Base-by-base conservation (phyloP, 164 flowering plant species). In the Taxillus chinensis region DNA sequence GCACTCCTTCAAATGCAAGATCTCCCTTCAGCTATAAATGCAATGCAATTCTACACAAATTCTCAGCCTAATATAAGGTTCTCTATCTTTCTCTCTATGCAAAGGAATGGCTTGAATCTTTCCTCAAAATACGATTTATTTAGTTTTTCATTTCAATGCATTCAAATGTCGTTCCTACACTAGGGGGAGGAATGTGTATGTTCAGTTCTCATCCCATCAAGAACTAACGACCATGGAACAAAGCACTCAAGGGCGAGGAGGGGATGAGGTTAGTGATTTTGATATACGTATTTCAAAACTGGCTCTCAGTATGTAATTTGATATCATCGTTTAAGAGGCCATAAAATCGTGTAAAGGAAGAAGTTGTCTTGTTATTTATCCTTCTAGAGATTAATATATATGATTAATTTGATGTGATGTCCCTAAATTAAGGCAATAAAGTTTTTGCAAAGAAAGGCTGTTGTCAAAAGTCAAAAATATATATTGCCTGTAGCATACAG, bases 1-100 rank as follows among this genome's bases (percentile, higher is more conserved):
- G 99, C 99, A 51, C 96, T 93, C 70, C 76, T 93, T 48, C 99
- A 90, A 72, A 93, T 93, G 97, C 91, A 90, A 76, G 97, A 93
- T 74, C 62, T 89, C 53, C 62, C 96, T 65, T 70, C 95, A 38
- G 95, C 99, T 60, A 73, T 87, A 50, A 83, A 57, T 82, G 91
- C 88, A 40, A 42, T 93, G 72, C 95, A 93, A 58, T 90, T 78
- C 71, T 90, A 84, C 62, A 63, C 86, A 55, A 86, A 78, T 73
- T 82, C 84, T 55, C 99, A 89, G 64, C 97, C 99, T 14, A 82
- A 82, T 68, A 80, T 93, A 59, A 86, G 97, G 98, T 88, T 11
- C 1, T 11, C 51, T 48, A 2, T 48, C 51, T 11, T 4, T 48
- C 51, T 43, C 10, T 6, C 46, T 43, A 43, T 4, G 54, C 17